These are phyloP conservation scores for Fusarium pseudoanthophilum DNA, from an alignment of 2,329 filamentous ascomycete genomes.

Conservation along the genomic window DNA sequence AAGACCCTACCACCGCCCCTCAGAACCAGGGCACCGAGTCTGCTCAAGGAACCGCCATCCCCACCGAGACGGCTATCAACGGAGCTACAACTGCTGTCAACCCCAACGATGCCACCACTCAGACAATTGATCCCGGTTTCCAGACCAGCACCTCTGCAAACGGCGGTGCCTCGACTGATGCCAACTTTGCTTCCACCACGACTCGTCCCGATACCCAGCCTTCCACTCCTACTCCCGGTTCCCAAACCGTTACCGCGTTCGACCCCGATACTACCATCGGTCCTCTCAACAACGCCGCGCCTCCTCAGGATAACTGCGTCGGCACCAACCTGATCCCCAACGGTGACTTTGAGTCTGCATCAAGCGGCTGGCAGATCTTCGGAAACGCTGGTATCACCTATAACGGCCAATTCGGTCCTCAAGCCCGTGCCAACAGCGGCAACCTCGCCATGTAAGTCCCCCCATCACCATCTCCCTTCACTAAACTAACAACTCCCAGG, in stretches of 20 bases:
- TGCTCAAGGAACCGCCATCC: too few relatives aligned
- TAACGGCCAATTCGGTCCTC: not conserved
- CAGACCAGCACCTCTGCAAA: not conserved
- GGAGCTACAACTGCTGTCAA: not conserved
- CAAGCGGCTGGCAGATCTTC: not conserved
- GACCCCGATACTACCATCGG: not conserved
- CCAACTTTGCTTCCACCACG: not conserved
- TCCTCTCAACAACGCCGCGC: not conserved
- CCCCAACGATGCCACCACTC: not conserved
- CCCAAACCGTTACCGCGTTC: not conserved
- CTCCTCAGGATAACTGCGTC: not conserved
- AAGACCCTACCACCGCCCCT: not conserved
- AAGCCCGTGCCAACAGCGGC: not conserved
- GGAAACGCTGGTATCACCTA: not conserved
- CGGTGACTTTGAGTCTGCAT: constrained; percentile 2
- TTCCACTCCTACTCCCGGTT: not conserved
- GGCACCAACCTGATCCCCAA: not conserved
- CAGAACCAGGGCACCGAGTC: not conserved
- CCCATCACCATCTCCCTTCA: accelerated
- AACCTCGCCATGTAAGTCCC: not conserved
- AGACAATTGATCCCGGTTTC: not conserved
- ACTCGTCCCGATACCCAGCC: not conserved
- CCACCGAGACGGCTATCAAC: not conserved
- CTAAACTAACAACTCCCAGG: not conserved
- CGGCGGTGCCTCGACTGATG: not conserved